phyloP scores from a whole-genome alignment of 805 yeast genomes.

The Kluyveromyces aestuarii region DNA sequence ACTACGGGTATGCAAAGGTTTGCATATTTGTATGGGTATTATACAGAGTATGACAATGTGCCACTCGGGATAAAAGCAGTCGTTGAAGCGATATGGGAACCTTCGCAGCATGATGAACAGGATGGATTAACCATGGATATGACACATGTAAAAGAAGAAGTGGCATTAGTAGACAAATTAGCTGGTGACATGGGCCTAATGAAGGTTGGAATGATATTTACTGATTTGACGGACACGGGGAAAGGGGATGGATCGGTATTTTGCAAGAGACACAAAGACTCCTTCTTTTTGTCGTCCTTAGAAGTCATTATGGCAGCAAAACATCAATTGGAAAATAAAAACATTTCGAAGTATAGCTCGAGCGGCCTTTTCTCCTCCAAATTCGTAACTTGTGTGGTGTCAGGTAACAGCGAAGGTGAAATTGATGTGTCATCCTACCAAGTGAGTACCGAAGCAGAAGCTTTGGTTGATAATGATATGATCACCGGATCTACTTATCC shows the following conservation, averaged over 20 bases:
- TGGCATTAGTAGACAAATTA: constrained; percentile 44
- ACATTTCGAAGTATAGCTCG: constrained; percentile 52
- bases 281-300: constrained; percentile 81
- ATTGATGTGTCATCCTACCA: constrained; percentile 89
- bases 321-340: constrained; percentile 60
- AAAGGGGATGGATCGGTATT: constrained; percentile 79
- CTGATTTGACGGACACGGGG: constrained; percentile 86
- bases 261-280: constrained; percentile 86
- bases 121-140: constrained; percentile 71
- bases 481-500: constrained; percentile 88
- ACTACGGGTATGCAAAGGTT: constrained; percentile 76
- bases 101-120: constrained; percentile 75
- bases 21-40: constrained; percentile 78
- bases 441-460: constrained; percentile 81
- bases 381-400: constrained; percentile 85
- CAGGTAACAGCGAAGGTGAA: constrained; percentile 83
- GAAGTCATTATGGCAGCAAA: constrained; percentile 80
- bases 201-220: constrained; percentile 77
- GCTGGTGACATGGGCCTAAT: constrained; percentile 52
- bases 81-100: constrained; percentile 90
- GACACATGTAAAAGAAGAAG: constrained; percentile 28
- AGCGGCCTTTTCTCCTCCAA: constrained; percentile 70
- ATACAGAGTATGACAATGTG: constrained; percentile 57
- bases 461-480: constrained; percentile 75
- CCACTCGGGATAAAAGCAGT: constrained; percentile 93